Conservation (phyloP, 2,329 filamentous ascomycete genomes). For the Colletotrichum sansevieriae region DNA sequence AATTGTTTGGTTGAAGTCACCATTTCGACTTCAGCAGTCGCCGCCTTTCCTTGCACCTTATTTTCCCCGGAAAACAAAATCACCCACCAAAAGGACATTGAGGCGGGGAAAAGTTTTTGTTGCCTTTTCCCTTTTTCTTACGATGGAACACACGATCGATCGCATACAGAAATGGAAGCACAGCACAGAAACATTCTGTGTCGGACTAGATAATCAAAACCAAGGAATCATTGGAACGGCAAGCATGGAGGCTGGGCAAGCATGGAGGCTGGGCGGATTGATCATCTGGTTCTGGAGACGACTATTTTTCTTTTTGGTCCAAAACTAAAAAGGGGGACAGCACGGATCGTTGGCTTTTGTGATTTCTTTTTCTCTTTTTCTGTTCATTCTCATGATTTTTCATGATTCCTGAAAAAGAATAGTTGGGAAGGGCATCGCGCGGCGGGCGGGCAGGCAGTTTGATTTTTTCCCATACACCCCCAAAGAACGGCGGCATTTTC, state of each 20-base stretch:
- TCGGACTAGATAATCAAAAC: constrained; percentile 22
- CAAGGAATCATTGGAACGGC: constrained; percentile 31
- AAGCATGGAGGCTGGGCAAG: constrained; percentile 19
- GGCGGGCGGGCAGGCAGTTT: constrained; percentile 33
- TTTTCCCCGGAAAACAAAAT: constrained; percentile 36
- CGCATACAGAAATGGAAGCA: constrained; percentile 28
- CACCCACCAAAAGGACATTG: constrained; percentile 31
- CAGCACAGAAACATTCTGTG: constrained; percentile 28
- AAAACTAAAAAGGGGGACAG: constrained; percentile 25
- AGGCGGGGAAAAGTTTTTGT: constrained; percentile 27
- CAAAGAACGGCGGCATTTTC: constrained; percentile 28
- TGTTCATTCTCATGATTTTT: constrained; percentile 26
- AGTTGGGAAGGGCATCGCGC: constrained; percentile 35
- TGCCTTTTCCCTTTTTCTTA: constrained; percentile 23
- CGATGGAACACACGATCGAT: constrained; percentile 30
- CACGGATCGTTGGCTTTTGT: constrained; percentile 21
- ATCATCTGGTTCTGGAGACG: constrained; percentile 27
- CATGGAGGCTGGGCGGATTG: constrained; percentile 21
- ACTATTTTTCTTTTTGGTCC: constrained; percentile 1
- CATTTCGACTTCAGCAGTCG: constrained; percentile 10
- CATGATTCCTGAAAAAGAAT: constrained; percentile 31
- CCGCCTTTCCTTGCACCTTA: constrained; percentile 18
- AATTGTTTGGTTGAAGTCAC: constrained; percentile 18
- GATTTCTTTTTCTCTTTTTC: constrained; percentile 27
- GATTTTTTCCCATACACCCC: neutral